Percentiles rank a stretch among this genome's conserved stretches.
phyloP scores from a whole-genome alignment of 352 stramenopile genomes.

The Globisporangium cylindrosporum region DNA sequence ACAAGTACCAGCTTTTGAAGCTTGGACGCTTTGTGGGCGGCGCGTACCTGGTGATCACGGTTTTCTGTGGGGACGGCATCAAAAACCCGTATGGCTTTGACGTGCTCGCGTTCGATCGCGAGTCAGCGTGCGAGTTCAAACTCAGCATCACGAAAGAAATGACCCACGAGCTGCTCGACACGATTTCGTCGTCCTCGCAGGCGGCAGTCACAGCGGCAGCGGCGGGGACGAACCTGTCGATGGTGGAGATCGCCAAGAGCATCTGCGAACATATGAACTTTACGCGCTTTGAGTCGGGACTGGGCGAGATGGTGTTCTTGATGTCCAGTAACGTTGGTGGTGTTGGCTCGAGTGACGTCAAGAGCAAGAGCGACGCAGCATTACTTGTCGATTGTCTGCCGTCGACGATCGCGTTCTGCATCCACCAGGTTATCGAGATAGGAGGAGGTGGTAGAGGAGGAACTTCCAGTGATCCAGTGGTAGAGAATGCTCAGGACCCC shows the following conservation, averaged over 20 bases:
- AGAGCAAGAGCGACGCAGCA: slow-evolving; percentile 14
- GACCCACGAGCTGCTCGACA: slow-evolving; percentile 57
- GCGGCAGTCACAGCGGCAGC: slow-evolving; percentile 56
- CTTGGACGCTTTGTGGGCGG: slow-evolving; percentile 61
- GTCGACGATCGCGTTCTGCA: slow-evolving; percentile 33
- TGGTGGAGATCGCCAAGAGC: slow-evolving; percentile 59
- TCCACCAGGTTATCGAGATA: slow-evolving; percentile 37
- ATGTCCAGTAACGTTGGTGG: slow-evolving; percentile 20
- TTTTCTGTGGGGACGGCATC: slow-evolving; percentile 63
- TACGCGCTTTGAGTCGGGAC: slow-evolving; percentile 28
- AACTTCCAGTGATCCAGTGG: not conserved
- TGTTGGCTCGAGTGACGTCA: slow-evolving; percentile 5
- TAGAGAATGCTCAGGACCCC: not conserved
- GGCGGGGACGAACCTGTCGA: slow-evolving; percentile 64
- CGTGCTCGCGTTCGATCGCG: slow-evolving; percentile 48
- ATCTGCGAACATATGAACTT: slow-evolving; percentile 67
- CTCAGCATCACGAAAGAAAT: slow-evolving; percentile 60
- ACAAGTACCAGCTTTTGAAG: slow-evolving; percentile 64
- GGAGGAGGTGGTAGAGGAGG: no score
- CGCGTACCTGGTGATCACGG: slow-evolving; percentile 61
- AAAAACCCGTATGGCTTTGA: slow-evolving; percentile 73
- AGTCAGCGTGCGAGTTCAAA: slow-evolving; percentile 45
- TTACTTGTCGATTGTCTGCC: slow-evolving; percentile 26
- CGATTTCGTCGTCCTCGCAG: slow-evolving; percentile 48
- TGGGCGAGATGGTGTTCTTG: slow-evolving; percentile 55